Conservation (phyloP, 2,329 filamentous ascomycete species). For the Exophiala spinifera region DNA sequence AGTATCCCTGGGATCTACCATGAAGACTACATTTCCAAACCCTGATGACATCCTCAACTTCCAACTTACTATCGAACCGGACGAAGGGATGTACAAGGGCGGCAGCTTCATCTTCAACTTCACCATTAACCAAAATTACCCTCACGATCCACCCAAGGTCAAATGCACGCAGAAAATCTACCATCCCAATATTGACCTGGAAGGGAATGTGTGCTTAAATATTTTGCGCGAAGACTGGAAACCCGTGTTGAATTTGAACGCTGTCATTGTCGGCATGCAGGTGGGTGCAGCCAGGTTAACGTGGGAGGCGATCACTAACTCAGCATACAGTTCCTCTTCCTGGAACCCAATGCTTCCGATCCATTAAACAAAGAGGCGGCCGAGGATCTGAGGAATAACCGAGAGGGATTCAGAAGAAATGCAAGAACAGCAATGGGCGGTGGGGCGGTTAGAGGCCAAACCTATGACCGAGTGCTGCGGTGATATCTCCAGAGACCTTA, state of each 20-base stretch:
- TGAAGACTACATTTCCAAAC: slow-evolving; percentile 56
- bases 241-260: slow-evolving; percentile 93
- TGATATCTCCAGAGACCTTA: slow-evolving; percentile 3
- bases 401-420: slow-evolving; percentile 88
- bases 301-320: not conserved
- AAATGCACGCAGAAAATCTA: slow-evolving; percentile 98
- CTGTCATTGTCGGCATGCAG: slow-evolving; percentile 91
- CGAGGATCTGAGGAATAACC: slow-evolving; percentile 80
- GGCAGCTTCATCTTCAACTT: slow-evolving; percentile 89
- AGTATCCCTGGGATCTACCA: slow-evolving; percentile 51
- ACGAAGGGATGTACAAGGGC: slow-evolving; percentile 74
- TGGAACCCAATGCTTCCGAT: slow-evolving; percentile 94
- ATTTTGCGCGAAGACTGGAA: slow-evolving; percentile 99
- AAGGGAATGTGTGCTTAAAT: slow-evolving; percentile 97
- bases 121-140: slow-evolving; percentile 89
- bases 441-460: slow-evolving; percentile 67
- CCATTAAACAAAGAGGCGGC: slow-evolving; percentile 98
- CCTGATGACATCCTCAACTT: slow-evolving; percentile 59
- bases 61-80: slow-evolving; percentile 48
- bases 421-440: slow-evolving; percentile 81
- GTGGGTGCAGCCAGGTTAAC: slow-evolving; percentile 41
- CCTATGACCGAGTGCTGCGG: slow-evolving; percentile 68
- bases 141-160: slow-evolving; percentile 95
- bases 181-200: slow-evolving; percentile 96
- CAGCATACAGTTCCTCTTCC: slow-evolving; percentile 75